phyloP scores from a whole-genome alignment of 805 yeast genomes.

The Lipomyces mesembrius region DNA sequence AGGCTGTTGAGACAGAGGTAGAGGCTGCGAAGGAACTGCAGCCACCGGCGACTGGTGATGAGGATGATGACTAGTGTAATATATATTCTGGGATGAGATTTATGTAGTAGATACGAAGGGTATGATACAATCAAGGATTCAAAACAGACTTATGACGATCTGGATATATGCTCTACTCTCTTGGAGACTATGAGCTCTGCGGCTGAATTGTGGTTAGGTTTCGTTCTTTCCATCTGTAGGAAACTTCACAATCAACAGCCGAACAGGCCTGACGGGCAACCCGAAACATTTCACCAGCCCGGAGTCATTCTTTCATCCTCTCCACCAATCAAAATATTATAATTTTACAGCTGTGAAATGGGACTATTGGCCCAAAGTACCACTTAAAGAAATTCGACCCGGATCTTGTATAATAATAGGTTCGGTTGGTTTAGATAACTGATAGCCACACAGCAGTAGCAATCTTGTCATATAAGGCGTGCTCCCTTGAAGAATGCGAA shows the following conservation, averaged over 20 bases:
- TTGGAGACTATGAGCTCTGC: too few relatives aligned
- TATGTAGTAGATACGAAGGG: neutral
- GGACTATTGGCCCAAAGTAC: neutral
- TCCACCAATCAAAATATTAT: neutral
- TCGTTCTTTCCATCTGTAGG: neutral
- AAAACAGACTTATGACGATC: neutral
- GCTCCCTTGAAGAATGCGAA: conserved; percentile 4
- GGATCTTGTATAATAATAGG: neutral
- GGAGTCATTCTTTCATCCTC: neutral
- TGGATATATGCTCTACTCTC: neutral
- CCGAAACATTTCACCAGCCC: neutral
- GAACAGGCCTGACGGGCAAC: neutral
- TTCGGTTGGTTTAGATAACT: neutral
- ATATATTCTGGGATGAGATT: neutral
- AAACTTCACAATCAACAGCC: neutral
- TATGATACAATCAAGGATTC: neutral
- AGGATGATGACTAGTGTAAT: conserved; percentile 23
- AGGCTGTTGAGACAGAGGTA: conserved; percentile 51
- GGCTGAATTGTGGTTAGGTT: neutral
- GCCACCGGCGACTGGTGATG: conserved; percentile 13
- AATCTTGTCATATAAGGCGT: neutral
- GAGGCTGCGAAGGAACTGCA: conserved; percentile 27
- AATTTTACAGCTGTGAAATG: neutral
- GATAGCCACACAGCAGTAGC: neutral
- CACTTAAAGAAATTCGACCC: neutral